A percentile compares a stretch with the other conserved stretches of the same genome.
Evolutionary conservation across 176 grass and related monocot genomes (phyloP).

Genomic region (Puya raimondii): DNA sequence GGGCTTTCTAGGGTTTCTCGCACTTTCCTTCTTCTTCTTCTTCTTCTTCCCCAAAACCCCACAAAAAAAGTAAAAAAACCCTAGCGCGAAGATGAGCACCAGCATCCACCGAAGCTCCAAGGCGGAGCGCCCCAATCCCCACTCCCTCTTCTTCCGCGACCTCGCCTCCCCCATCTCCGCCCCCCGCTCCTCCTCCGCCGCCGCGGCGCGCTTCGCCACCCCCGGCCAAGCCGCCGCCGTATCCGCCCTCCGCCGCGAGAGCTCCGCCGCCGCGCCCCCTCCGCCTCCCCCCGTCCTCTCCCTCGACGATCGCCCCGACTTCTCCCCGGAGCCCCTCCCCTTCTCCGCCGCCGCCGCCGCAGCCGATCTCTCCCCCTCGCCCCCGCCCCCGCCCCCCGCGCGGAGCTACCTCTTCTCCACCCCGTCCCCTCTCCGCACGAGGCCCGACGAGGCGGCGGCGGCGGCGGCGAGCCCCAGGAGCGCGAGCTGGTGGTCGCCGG

Average conservation of each 20-base stretch:
- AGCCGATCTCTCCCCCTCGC: slow-evolving; percentile 20
- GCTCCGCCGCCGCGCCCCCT: slow-evolving; percentile 27
- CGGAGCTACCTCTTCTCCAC: slow-evolving; percentile 29
- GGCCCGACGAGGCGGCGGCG: slow-evolving; percentile 31
- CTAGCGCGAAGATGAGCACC: not conserved
- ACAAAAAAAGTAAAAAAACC: too few species aligned
- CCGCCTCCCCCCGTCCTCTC: slow-evolving; percentile 63
- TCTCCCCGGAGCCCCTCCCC: slow-evolving; percentile 19
- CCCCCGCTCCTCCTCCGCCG: slow-evolving; percentile 28
- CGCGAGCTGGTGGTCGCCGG: slow-evolving; percentile 40
- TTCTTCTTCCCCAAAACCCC: too few species aligned
- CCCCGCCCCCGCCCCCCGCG: slow-evolving; percentile 14
- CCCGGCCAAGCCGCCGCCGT: slow-evolving; percentile 15
- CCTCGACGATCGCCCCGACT: slow-evolving; percentile 42
- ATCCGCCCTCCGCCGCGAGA: slow-evolving; percentile 35
- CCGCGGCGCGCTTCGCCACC: slow-evolving; percentile 6
- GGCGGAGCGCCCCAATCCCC: slow-evolving; percentile 50
- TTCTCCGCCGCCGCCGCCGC: slow-evolving; percentile 14
- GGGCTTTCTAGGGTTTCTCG: too few species aligned
- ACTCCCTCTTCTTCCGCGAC: slow-evolving; percentile 52
- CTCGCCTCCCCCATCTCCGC: slow-evolving; percentile 40
- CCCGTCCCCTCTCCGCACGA: slow-evolving; percentile 14
- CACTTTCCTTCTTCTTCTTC: too few species aligned
- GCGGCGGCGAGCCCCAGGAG: slow-evolving; percentile 5
- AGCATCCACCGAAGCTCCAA: slow-evolving; percentile 3